A percentile compares a stretch with the other conserved stretches of the same genome.
Evolutionary conservation across 371 early-diverging fungal species (phyloP).

Genomic region (Mucor indicus): DNA sequence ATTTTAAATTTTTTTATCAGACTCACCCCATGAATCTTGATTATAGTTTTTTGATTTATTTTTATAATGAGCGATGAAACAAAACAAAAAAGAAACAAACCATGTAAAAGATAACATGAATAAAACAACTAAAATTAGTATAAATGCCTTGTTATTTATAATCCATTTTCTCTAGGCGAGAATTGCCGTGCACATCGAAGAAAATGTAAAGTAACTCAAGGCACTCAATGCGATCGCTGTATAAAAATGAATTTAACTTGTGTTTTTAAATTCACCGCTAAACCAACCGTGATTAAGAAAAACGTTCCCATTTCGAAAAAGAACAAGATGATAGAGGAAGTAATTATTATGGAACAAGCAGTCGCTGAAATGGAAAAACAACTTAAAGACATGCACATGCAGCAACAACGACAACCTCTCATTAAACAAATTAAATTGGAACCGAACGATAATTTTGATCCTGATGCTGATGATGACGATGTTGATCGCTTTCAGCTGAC

Average conservation of each 20-base stretch:
- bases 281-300: conserved; percentile 34
- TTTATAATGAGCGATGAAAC: conserved; percentile 16
- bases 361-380: conserved; percentile 28
- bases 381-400: conserved; percentile 1
- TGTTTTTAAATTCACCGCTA: conserved; percentile 35
- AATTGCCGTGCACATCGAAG: conserved; percentile 49
- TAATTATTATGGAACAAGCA: conserved; percentile 32
- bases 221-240: conserved; percentile 39
- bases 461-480: too few species aligned
- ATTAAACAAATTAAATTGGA: too few species aligned
- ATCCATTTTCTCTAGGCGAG: conserved; percentile 33
- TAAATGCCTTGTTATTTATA: too few species aligned
- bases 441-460: too few species aligned
- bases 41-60: too few species aligned
- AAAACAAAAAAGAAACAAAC: conserved; percentile 41
- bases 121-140: too few species aligned
- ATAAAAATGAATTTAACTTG: conserved; percentile 33
- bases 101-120: conserved; percentile 36
- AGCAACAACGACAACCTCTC: neutral
- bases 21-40: too few species aligned
- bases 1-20: too few species aligned
- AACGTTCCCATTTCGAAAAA: conserved; percentile 30
- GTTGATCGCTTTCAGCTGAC: too few species aligned
- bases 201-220: conserved; percentile 37
- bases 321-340: conserved; percentile 31